A percentile compares a stretch with the other conserved stretches of the same genome.
phyloP scores from a whole-genome alignment of 2,329 filamentous ascomycete genomes.

The Penicillium polonicum region DNA sequence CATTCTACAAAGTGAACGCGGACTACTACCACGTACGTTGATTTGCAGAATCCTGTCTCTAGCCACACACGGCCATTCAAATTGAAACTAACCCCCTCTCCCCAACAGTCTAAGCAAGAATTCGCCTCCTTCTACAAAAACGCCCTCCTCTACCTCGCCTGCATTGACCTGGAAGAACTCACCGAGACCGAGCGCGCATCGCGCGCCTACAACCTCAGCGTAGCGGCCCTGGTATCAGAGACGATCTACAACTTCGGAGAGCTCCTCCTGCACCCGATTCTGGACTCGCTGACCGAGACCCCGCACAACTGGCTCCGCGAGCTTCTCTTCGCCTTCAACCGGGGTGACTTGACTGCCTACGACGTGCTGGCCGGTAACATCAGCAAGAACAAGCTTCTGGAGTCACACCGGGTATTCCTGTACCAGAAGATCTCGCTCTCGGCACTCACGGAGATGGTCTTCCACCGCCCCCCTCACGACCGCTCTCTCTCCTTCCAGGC shows the following conservation, averaged over 20 bases:
- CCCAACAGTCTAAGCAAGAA: slow-evolving; percentile 68
- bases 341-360: slow-evolving; percentile 85
- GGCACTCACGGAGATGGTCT: slow-evolving; percentile 91
- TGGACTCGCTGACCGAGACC: slow-evolving; percentile 75
- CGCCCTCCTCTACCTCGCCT: slow-evolving; percentile 94
- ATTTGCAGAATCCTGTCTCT: neutral
- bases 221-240: slow-evolving; percentile 88
- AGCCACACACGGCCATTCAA: neutral
- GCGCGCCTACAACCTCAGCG: slow-evolving; percentile 87
- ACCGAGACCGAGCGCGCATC: slow-evolving; percentile 71
- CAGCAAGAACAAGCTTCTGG: slow-evolving; percentile 73
- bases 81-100: slow-evolving; percentile 8
- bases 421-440: slow-evolving; percentile 98
- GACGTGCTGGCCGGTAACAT: slow-evolving; percentile 80
- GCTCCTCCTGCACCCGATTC: slow-evolving; percentile 93
- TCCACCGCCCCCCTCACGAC: slow-evolving; percentile 92
- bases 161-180: slow-evolving; percentile 78
- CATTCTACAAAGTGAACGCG: slow-evolving; percentile 93
- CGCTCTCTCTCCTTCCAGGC: slow-evolving; percentile 88
- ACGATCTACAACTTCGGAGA: slow-evolving; percentile 99
- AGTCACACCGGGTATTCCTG: slow-evolving; percentile 76
- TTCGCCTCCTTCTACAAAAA: slow-evolving; percentile 98
- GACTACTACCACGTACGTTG: slow-evolving; percentile 77
- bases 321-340: slow-evolving; percentile 96
- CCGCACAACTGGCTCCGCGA: slow-evolving; percentile 86